Evolutionary conservation across 2,329 filamentous ascomycete genomes (phyloP).

Genomic region (Diaporthe capsici): DNA sequence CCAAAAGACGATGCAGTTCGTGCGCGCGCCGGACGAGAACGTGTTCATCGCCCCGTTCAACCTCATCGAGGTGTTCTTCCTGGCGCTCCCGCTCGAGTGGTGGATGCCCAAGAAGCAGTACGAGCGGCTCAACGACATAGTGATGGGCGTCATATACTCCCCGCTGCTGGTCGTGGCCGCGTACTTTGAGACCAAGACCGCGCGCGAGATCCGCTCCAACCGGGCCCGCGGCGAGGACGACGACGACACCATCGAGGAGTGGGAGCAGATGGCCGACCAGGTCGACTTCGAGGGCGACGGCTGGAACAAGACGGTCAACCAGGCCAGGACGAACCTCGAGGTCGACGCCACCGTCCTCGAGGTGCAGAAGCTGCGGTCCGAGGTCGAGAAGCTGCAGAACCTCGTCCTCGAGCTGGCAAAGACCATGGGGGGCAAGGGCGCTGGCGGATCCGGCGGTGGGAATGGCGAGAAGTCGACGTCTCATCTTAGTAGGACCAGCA

Average conservation of each 20-base stretch:
- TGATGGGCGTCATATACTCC: conserved; percentile 90
- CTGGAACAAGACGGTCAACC: conserved; percentile 85
- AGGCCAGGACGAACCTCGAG: conserved; percentile 85
- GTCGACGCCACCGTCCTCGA: conserved; percentile 83
- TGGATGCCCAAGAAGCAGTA: conserved; percentile 86
- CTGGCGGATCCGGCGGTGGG: conserved; percentile 20
- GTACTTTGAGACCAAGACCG: conserved; percentile 76
- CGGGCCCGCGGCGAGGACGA: conserved; percentile 86
- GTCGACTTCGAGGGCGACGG: conserved; percentile 87
- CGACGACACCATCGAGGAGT: conserved; percentile 90
- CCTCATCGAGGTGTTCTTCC: conserved; percentile 85
- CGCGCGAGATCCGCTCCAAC: conserved; percentile 78
- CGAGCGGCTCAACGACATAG: conserved; percentile 85
- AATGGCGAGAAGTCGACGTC: conserved; percentile 35
- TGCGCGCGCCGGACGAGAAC: conserved; percentile 96
- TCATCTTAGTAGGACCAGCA: conserved; percentile 38
- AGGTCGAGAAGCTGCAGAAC: conserved; percentile 70
- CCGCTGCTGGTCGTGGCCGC: conserved; percentile 87
- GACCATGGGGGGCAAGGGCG: conserved; percentile 40
- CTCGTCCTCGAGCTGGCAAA: conserved; percentile 55
- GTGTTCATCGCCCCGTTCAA: conserved; percentile 98
- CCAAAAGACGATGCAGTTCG: conserved; percentile 96
- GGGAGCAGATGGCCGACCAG: conserved; percentile 84
- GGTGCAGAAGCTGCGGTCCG: conserved; percentile 69
- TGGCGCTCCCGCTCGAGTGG: conserved; percentile 91